phyloP scores from a whole-genome alignment of 225 moss, liverwort and hornwort species.

The Marchantia paleacea region DNA sequence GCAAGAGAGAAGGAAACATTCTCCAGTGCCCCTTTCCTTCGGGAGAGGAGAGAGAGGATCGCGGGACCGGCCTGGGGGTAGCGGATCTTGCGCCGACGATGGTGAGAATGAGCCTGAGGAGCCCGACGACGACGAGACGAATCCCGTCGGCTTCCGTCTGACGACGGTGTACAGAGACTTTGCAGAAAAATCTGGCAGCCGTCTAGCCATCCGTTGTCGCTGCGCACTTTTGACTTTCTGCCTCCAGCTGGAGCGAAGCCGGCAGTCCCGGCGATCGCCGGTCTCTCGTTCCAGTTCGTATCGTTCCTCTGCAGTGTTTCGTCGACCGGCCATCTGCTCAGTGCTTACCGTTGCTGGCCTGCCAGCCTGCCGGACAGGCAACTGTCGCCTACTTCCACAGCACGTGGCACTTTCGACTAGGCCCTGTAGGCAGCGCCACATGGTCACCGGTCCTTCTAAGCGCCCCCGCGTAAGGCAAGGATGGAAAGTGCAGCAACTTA shows the following conservation, averaged over 20 bases:
- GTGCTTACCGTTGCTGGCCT: background rate
- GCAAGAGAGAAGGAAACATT: no score
- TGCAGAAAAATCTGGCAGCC: slow-evolving; percentile 1
- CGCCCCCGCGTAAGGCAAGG: background rate
- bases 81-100: background rate
- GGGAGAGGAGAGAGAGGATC: no score
- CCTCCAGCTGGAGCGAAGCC: slow-evolving; percentile 6
- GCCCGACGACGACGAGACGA: no score
- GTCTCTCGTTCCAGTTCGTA: background rate
- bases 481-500: background rate
- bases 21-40: no score
- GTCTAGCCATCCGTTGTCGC: background rate
- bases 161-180: background rate
- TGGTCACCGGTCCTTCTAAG: background rate
- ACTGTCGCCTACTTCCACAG: background rate
- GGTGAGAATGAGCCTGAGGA: background rate
- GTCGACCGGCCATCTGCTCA: background rate
- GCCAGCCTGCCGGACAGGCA: background rate
- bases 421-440: background rate
- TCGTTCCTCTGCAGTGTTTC: background rate
- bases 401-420: background rate
- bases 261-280: background rate
- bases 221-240: background rate
- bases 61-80: no score
- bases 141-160: background rate